These are phyloP conservation scores for Diospyros kaki DNA, from an alignment of 148 eudicot species.

Conservation along the genomic window DNA sequence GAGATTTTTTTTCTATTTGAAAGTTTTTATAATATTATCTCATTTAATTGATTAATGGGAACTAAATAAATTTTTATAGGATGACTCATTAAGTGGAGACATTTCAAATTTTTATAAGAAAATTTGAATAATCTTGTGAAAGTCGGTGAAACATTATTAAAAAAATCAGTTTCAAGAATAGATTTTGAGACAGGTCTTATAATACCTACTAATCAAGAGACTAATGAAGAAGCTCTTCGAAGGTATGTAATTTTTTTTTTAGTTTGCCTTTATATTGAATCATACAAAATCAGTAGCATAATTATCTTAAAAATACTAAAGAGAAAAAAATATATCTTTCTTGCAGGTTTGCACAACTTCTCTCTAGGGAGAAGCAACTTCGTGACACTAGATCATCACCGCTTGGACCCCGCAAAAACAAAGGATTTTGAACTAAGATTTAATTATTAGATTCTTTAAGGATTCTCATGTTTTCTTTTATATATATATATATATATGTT, in stretches of 20 bases:
- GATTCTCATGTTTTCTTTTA: not conserved
- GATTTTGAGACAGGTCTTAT: constrained; percentile 34
- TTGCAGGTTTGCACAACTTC: constrained; percentile 3
- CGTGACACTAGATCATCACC: not conserved
- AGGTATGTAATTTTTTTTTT: constrained; percentile 12
- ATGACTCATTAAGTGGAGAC: constrained; percentile 38
- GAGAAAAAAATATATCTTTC: too few species aligned
- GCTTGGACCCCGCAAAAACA: too few species aligned
- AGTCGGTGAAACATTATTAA: constrained; percentile 35
- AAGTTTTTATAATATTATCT: too few species aligned
- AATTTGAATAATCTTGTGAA: constrained; percentile 40
- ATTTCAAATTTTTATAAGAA: too few species aligned
- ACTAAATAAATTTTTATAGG: constrained; percentile 21
- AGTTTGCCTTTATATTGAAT: too few species aligned
- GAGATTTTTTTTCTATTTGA: too few species aligned
- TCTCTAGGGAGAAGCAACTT: not conserved
- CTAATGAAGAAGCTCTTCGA: constrained; percentile 33
- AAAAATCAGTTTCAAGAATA: constrained; percentile 35
- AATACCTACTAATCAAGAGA: constrained; percentile 21
- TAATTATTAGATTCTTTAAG: too few species aligned
- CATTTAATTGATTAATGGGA: too few species aligned
- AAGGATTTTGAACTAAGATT: too few species aligned
- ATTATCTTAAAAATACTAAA: too few species aligned
- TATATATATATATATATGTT: not conserved
- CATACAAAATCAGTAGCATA: not conserved